Conservation (phyloP, 805 yeast species). For the Ogataea methylovora region DNA sequence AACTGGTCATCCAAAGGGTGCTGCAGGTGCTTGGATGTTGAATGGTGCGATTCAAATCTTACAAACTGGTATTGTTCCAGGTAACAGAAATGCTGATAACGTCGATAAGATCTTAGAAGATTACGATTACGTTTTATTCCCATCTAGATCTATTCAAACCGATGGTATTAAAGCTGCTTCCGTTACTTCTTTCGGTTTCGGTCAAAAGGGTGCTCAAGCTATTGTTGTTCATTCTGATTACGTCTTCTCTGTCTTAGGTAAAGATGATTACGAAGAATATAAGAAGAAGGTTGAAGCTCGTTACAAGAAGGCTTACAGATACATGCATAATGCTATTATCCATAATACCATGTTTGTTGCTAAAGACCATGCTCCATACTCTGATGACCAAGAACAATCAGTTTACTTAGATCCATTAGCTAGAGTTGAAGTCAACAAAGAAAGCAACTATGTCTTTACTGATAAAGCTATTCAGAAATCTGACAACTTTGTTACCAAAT, state of each 20-base stretch:
- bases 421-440: constrained; percentile 41
- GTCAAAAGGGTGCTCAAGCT: constrained; percentile 99
- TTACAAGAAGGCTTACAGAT: constrained; percentile 85
- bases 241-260: constrained; percentile 76
- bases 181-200: constrained; percentile 96
- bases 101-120: constrained; percentile 78
- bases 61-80: constrained; percentile 92
- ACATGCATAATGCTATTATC: constrained; percentile 92
- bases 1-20: constrained; percentile 99
- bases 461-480: constrained; percentile 42
- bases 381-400: constrained; percentile 76
- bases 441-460: constrained; percentile 37
- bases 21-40: constrained; percentile 99
- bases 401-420: constrained; percentile 97
- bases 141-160: constrained; percentile 87
- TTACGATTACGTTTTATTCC: constrained; percentile 85
- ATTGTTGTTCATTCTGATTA: constrained; percentile 88
- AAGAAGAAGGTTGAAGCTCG: constrained; percentile 64
- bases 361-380: constrained; percentile 90
- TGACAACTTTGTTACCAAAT: constrained; percentile 33
- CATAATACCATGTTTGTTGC: constrained; percentile 87
- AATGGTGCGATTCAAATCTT: constrained; percentile 95
- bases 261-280: constrained; percentile 64
- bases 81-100: constrained; percentile 98
- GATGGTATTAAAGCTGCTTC: constrained; percentile 98